A percentile compares a stretch with the other conserved stretches of the same genome.
Evolutionary conservation across 1,139 yeast genomes (phyloP).

Genomic region (Lodderomyces oxycetoniae): DNA sequence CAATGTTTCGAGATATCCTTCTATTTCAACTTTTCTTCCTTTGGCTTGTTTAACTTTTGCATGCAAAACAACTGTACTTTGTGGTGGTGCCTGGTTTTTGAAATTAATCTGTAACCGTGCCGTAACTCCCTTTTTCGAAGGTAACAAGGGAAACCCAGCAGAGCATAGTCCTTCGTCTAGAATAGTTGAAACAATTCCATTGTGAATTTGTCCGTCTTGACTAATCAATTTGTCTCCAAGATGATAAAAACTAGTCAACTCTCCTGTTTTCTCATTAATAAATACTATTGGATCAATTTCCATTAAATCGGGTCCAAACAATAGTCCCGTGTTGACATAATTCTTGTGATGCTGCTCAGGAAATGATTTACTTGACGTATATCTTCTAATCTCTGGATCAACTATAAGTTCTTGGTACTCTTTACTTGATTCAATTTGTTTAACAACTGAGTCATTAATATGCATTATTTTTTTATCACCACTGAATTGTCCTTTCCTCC

Average conservation of each 20-base stretch:
- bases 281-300: conserved; percentile 67
- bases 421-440: conserved; percentile 26
- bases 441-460: conserved; percentile 29
- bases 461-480: conserved; percentile 21
- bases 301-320: conserved; percentile 57
- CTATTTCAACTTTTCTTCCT: conserved; percentile 78
- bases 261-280: conserved; percentile 40
- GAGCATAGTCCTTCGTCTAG: conserved; percentile 83
- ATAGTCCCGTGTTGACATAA: conserved; percentile 62
- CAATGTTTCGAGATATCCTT: conserved; percentile 56
- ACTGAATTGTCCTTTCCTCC: conserved; percentile 24
- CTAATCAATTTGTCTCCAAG: conserved; percentile 65
- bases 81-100: conserved; percentile 59
- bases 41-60: conserved; percentile 64
- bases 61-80: conserved; percentile 58
- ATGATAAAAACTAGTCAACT: conserved; percentile 60
- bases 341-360: conserved; percentile 60
- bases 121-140: conserved; percentile 86
- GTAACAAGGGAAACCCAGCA: conserved; percentile 83
- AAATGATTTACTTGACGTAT: conserved; percentile 40
- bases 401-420: conserved; percentile 28
- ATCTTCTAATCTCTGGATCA: conserved; percentile 22
- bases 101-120: conserved; percentile 70
- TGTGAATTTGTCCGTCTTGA: conserved; percentile 74
- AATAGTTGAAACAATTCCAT: conserved; percentile 79